Evolutionary conservation across 495 filamentous ascomycete species (phyloP), one percentile per base, ranked within the genome.

Genomic region (Penicillium bovifimosum): DNA sequence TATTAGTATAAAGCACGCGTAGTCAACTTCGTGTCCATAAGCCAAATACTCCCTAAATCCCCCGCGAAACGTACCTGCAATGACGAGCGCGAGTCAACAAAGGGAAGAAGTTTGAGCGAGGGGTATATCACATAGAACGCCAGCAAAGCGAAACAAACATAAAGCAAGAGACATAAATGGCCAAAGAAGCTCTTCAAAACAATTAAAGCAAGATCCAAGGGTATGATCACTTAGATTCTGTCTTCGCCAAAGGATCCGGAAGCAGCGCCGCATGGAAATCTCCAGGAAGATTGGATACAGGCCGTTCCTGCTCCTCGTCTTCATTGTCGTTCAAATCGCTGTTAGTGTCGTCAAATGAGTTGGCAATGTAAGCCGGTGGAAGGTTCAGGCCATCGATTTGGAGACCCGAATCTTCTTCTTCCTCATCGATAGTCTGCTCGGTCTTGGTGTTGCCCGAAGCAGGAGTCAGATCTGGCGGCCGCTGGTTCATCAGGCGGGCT

Each of bases 381-480:
- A 71, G 36, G 13, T 65, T 62, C 33, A 74, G 49, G 28, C 72
- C 69, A 40, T 72, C 62, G 40, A 71, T 69, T 24, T 65, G 66
- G 46, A 72, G 59, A 3, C 62, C 72, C 1, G 51, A 32, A 7
- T 64, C 62, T 17, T 70, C 63, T 40, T 63, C 65, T 10, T 64
- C 60, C 45, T 62, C 58, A 31, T 66, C 48, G 9, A 61, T 47
- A 16, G 55, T 38, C 20, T 59, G 56, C 33, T 60, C 56, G 5
- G 45, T 35, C 20, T 58, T 62, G 13, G 41, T 27, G 16, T 26
- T 44, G 13, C 53, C 26, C 0, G 62, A 59, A 10, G 59, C 48
- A 46, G 80, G 80, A 86, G 90, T 90, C 34, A 96, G 74, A 7
- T 88, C 89, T 8, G 93, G 95, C 6, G 95, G 95, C 6, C 91